A percentile compares a stretch with the other conserved stretches of the same genome.
Conservation (phyloP, 2,329 filamentous ascomycete species). For the Cercospora sp. region DNA sequence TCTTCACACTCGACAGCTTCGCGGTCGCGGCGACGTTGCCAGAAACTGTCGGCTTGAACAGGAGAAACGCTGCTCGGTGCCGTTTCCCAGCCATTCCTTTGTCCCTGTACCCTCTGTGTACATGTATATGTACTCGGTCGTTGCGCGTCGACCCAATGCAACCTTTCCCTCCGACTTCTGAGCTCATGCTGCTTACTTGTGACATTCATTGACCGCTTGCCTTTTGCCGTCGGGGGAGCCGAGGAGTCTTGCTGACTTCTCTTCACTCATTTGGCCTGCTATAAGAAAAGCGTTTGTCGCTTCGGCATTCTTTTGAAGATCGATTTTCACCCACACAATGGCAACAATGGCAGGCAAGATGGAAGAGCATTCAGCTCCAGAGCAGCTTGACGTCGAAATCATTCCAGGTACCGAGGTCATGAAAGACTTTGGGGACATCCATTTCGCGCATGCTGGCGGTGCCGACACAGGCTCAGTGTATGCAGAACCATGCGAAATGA, state of each 20-base stretch:
- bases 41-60: neutral
- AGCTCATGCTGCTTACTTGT: neutral
- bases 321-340: neutral
- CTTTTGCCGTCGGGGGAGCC: neutral
- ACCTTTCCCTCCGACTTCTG: neutral
- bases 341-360: conserved; percentile 10
- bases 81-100: neutral
- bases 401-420: conserved; percentile 38
- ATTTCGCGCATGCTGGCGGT: conserved; percentile 34
- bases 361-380: conserved; percentile 20
- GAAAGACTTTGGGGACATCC: conserved; percentile 33
- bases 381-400: conserved; percentile 34
- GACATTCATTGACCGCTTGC: neutral
- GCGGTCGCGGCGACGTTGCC: neutral
- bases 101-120: neutral
- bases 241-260: neutral
- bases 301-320: neutral
- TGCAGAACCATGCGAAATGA: neutral
- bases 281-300: neutral
- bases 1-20: neutral
- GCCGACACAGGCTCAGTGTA: conserved; percentile 33
- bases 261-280: neutral
- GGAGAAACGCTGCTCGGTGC: neutral
- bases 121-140: neutral
- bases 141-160: neutral